Base-by-base conservation (phyloP, 2,329 filamentous ascomycete genomes). In the Aureobasidium mangrovei region DNA sequence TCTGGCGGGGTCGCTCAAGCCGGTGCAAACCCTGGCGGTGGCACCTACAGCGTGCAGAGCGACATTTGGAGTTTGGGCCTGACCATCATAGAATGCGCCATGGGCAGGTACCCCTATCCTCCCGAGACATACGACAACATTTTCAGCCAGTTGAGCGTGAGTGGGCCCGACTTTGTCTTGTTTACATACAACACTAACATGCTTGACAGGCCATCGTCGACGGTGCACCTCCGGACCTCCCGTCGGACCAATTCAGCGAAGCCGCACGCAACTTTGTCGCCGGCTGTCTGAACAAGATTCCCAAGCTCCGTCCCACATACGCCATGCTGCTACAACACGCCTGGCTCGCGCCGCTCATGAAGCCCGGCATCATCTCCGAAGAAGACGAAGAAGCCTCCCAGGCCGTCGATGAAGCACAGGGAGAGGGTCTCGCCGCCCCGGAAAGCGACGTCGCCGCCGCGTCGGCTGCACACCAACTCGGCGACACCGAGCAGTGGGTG, bases 101-200 rank as follows among this genome's bases (percentile, higher is more conserved):
- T 94, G 76, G 93, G 93, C 43, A 81, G 85, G 62, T 98, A 98
- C 69, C 93, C 93, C 1, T 98, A 98, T 64, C 91, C 93, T 4
- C 91, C 93, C 0, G 93, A 98, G 69, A 93, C 94, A 1, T 97
- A 94, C 61, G 93, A 91, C 68, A 97, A 95, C 65, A 98, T 98
- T 61, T 97, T 98, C 76, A 94, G 89, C 64, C 93, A 98, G 68
- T 77, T 98, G 33, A 94, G 86, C 64, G 93, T 97, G 78, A 83
- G 91, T 83, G 27, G 41, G 28, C 49, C 47, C 42, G 35, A 28
- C 12, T 36, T 18, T 32, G 9, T 24, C 26, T 38, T 32, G 35
- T 27, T 39, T 7, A 18, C 12, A 35, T 41, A 56, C 26, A 56
- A 26, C 44, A 42, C 58, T 60, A 55, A 64, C 61, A 65, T 57